Base-by-base conservation (phyloP, 352 stramenopile genomes). In the Globisporangium yorkense region DNA sequence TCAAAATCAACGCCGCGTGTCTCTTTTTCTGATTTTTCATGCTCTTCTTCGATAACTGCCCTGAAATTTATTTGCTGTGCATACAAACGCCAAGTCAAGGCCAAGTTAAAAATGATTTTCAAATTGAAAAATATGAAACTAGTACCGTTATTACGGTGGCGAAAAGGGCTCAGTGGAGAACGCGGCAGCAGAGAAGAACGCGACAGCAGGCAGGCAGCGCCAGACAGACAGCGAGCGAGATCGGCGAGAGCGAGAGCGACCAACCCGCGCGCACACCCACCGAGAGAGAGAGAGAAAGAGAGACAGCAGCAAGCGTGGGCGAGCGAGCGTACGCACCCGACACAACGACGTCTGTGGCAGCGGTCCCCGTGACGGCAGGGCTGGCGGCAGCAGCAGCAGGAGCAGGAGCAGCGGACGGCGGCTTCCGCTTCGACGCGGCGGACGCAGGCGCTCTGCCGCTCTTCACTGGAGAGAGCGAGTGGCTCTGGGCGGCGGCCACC, bases 341-440 rank as follows among this genome's bases (percentile, higher is more conserved):
- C 44, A 61, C 67, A 67, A 81, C 49, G 63, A 71, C 63, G 65
- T 80, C 62, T 74, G 75, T 64, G 64, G 67, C 61, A 46, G 56
- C 59, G 18, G 47, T 55, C 29, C 41, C 46, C 21, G 69, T 41
- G 60, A 59, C 33, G 29, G 57, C 39, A 65, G 46, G 49, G 62
- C 54, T 59, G 64, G 54, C 21, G 41, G 40, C 37, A 35, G 27
- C 56, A 55, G 55, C 50, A 47, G 24, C 55, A 57, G 65, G 59
- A 44, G 44, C 41, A 39, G 48, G n/a, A 51, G 43, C 44, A n/a
- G 53, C 49, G 41, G 43, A n/a, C 54, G 45, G 44, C 45, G 44
- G 33, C 52, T 65, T 65, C 59, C 57, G 57, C 49, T 65, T 61
- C 33, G 59, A 65, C 47, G 41, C 59, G n/a, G n/a, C 37, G 8